These are phyloP conservation scores for Nicotiana undulata DNA, from an alignment of 257 asterid genomes.

Conservation along the genomic window DNA sequence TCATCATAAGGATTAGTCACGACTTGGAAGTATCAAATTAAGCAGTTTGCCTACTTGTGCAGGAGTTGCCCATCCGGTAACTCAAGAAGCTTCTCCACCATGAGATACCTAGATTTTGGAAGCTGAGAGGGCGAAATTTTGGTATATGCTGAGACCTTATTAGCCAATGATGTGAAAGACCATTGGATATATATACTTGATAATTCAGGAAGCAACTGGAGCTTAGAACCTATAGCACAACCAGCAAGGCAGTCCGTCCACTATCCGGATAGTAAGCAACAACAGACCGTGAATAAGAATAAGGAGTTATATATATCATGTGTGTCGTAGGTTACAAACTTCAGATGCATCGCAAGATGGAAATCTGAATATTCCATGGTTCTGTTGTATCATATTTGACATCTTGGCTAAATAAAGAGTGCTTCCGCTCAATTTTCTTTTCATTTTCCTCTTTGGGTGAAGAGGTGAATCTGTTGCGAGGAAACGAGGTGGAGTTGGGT, in stretches of 20 bases:
- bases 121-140: background rate
- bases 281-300: background rate
- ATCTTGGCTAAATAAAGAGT: background rate
- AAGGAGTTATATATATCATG: background rate
- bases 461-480: background rate
- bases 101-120: background rate
- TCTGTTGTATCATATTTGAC: background rate
- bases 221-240: background rate
- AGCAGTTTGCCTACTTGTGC: background rate
- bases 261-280: background rate
- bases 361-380: background rate
- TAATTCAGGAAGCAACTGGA: background rate
- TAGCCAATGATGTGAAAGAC: background rate
- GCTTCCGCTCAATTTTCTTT: background rate
- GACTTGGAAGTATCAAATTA: background rate
- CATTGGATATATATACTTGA: background rate
- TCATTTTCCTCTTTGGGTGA: background rate
- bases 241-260: background rate
- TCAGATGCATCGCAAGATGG: slow-evolving; percentile 7
- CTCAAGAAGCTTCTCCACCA: background rate
- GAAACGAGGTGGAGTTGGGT: background rate
- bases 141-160: background rate
- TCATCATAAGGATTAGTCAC: background rate
- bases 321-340: slow-evolving; percentile 1
- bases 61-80: background rate